Evolutionary conservation across 1,284 basidiomycete genomes (phyloP).

Genomic region (Somion occarium): DNA sequence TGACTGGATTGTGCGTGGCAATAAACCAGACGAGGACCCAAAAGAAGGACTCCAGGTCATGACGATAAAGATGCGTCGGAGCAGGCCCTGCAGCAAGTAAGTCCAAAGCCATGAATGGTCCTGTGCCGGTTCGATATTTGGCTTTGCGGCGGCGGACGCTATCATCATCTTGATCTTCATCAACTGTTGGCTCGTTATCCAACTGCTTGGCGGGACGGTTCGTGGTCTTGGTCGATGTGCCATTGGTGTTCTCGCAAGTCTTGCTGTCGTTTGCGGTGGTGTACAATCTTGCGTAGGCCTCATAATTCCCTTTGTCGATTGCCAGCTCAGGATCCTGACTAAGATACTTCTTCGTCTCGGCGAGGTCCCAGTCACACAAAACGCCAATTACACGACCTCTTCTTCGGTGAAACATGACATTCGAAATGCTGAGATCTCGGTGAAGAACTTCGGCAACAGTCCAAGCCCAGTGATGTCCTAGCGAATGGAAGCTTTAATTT

Average conservation of each 20-base stretch:
- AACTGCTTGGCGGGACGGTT: background rate
- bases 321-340: no score
- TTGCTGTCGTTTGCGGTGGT: no score
- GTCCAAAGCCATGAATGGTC: constrained; percentile 1
- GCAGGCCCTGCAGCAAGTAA: background rate
- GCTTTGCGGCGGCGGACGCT: background rate
- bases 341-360: background rate
- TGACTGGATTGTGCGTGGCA: no score
- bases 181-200: background rate
- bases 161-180: background rate
- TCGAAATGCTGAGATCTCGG: no score
- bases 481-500: background rate
- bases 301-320: no score
- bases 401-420: background rate
- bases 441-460: background rate
- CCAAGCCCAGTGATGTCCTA: background rate
- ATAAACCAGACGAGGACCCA: no score
- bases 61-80: background rate
- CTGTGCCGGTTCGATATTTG: background rate
- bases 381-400: background rate
- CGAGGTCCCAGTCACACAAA: no score
- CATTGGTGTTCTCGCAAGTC: no score
- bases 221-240: no score
- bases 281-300: no score
- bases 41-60: no score